Percentiles rank a stretch among this genome's conserved stretches.
These are phyloP conservation scores for Tephrocybe sp. DNA, from an alignment of 768 basidiomycete genomes.

Conservation along the genomic window DNA sequence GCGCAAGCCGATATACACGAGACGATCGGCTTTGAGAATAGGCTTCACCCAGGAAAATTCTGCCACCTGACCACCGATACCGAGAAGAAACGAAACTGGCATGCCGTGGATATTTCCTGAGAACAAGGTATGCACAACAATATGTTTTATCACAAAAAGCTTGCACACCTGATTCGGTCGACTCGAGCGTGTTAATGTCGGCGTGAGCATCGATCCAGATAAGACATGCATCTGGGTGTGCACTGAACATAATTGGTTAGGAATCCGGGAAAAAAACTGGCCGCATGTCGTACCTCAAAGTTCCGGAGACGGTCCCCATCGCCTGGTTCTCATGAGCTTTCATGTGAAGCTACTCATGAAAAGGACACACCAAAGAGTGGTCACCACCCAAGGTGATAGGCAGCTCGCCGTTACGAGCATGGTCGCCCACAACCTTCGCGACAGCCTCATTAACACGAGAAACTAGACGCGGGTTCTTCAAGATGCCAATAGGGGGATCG, in stretches of 20 bases:
- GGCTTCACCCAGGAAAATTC: constrained; percentile 58
- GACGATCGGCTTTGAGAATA: constrained; percentile 61
- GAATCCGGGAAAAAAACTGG: background rate
- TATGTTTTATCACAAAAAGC: constrained; percentile 9
- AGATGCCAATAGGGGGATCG: constrained; percentile 81
- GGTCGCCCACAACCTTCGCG: constrained; percentile 68
- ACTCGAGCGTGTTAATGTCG: constrained; percentile 89
- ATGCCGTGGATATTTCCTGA: constrained; percentile 96
- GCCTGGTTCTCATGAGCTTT: constrained; percentile 36
- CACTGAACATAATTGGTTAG: constrained; percentile 33
- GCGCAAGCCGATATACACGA: constrained; percentile 97
- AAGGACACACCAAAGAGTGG: constrained; percentile 75
- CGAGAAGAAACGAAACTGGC: constrained; percentile 92
- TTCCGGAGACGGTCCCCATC: constrained; percentile 94
- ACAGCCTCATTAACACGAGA: constrained; percentile 80
- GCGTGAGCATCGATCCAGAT: constrained; percentile 98
- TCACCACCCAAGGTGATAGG: constrained; percentile 95
- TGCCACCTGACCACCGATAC: constrained; percentile 42
- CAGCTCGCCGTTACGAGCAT: constrained; percentile 75
- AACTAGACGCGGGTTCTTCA: constrained; percentile 90
- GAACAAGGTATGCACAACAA: constrained; percentile 1
- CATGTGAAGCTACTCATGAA: background rate
- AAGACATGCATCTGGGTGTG: constrained; percentile 78
- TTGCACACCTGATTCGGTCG: constrained; percentile 67
- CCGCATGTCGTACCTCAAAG: constrained; percentile 55